Percentiles rank a stretch among this genome's conserved stretches.
phyloP scores from a whole-genome alignment of 495 filamentous ascomycete species.

The Hypoxylon trugodes region DNA sequence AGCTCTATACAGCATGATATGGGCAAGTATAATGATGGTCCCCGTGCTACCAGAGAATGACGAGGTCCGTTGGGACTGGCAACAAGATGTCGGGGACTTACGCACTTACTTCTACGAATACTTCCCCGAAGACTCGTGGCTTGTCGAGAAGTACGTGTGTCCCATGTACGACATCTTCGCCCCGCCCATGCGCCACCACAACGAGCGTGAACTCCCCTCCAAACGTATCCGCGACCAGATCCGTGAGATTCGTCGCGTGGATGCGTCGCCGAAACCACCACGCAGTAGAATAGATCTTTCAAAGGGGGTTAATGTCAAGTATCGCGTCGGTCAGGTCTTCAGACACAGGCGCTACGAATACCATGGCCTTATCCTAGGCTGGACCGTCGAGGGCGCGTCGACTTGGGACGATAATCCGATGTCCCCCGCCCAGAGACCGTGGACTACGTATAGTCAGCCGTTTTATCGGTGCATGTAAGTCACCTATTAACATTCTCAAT shows the following conservation, averaged over 20 bases:
- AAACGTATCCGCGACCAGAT: conserved; percentile 44
- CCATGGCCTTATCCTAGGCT: conserved; percentile 83
- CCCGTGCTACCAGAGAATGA: conserved; percentile 44
- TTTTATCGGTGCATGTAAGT: conserved; percentile 51
- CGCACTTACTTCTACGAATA: conserved; percentile 73
- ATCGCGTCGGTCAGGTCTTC: conserved; percentile 85
- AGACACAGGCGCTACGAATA: conserved; percentile 83
- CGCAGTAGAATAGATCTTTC: conserved; percentile 43
- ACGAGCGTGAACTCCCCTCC: conserved; percentile 44
- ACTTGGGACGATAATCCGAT: conserved; percentile 32
- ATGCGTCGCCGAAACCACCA: conserved; percentile 29
- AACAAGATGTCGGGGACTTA: conserved; percentile 63
- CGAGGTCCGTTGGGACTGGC: conserved; percentile 50
- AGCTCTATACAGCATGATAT: conserved; percentile 78
- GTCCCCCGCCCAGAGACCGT: conserved; percentile 21
- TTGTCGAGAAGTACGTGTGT: conserved; percentile 70
- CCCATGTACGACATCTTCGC: conserved; percentile 61
- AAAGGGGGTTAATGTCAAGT: conserved; percentile 48
- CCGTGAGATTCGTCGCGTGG: conserved; percentile 39
- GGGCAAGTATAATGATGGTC: conserved; percentile 74
- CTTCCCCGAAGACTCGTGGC: conserved; percentile 71
- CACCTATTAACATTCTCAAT: no score
- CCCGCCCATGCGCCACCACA: conserved; percentile 29
- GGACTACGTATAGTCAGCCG: conserved; percentile 40
- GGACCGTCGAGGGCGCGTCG: conserved; percentile 66